Conservation (phyloP, 495 filamentous ascomycete species). For the Trichoderma gamsii region DNA sequence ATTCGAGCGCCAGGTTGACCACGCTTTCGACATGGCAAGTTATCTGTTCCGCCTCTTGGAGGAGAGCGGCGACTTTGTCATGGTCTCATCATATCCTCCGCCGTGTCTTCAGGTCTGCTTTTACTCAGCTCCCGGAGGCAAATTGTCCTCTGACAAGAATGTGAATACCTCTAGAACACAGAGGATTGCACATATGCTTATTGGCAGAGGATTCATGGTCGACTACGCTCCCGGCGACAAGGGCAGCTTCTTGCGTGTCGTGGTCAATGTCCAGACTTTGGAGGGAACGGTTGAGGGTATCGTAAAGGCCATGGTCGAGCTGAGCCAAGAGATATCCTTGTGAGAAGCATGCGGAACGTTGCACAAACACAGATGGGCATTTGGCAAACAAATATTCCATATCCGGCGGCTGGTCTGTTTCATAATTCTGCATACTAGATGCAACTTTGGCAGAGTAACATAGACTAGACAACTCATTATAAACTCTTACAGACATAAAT, state of each 20-base stretch:
- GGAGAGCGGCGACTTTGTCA: slow-evolving; percentile 52
- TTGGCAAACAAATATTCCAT: background rate
- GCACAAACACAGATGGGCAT: background rate
- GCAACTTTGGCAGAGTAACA: too few species aligned
- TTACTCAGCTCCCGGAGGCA: slow-evolving; percentile 62
- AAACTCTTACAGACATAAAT: too few species aligned
- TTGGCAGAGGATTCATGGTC: slow-evolving; percentile 80
- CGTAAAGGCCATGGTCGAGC: slow-evolving; percentile 64
- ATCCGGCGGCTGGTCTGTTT: background rate
- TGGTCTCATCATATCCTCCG: slow-evolving; percentile 69
- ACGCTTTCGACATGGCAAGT: slow-evolving; percentile 59
- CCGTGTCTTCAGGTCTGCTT: slow-evolving; percentile 95
- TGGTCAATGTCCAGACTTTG: slow-evolving; percentile 72
- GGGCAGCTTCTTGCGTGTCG: slow-evolving; percentile 83
- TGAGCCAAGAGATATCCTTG: slow-evolving; percentile 43
- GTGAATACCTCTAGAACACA: slow-evolving; percentile 66
- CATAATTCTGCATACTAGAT: too few species aligned
- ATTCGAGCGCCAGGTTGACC: slow-evolving; percentile 58
- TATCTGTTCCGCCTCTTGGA: slow-evolving; percentile 57
- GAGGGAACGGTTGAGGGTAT: slow-evolving; percentile 70
- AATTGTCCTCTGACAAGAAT: slow-evolving; percentile 44
- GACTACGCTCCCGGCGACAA: slow-evolving; percentile 79
- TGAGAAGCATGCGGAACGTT: background rate
- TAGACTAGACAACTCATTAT: too few species aligned
- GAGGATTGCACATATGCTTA: slow-evolving; percentile 56